Evolutionary conservation across 176 grass and related monocot species (phyloP), one percentile per base, ranked within the genome.

Genomic region (Bromus sterilis): DNA sequence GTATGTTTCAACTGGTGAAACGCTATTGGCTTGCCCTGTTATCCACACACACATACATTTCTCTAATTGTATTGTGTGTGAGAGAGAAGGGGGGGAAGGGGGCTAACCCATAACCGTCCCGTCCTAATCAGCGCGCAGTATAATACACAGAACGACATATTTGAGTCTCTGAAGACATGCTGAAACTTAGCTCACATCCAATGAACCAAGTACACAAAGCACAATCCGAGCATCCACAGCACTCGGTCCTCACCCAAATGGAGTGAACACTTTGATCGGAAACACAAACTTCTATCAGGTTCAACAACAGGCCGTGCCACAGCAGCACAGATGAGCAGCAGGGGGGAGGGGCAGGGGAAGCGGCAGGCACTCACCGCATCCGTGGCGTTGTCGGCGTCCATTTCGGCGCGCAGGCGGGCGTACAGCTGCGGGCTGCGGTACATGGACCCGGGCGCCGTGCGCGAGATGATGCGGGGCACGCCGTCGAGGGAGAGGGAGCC

Each of bases 371-470:
- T 79, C 62, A 95, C 97, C 75, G 87, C 93, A 48, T 93, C 97
- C n/a, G 93, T 91, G 16, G 97, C 78, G 85, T 95, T 95, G 83
- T 99, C 97, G 2, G 97, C 79, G 73, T 99, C 85, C 97, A 96
- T 99, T 28, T 93, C 93, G 24, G 69, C 60, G 35, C 87, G 93
- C 48, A 99, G 78, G 32, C 89, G 88, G 51, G 81, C 78, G 87
- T 93, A 99, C 36, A 99, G 91, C 82, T 91, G 89, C 28, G 97
- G 97, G 75, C 93, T 95, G 73, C 87, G 90, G 89, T 99, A 96
- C 65, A 99, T 9, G 7, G 97, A 99, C 3, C 97, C 96, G 2
- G 87, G 91, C 0, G 87, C 73, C 1, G 97, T 82, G 76, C 97
- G 93, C 30, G 91, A 93, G 79, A 99, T 96, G 62, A 99, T 90